Conservation (phyloP, 1,284 basidiomycete species). For the Sporisorium reilianum region DNA sequence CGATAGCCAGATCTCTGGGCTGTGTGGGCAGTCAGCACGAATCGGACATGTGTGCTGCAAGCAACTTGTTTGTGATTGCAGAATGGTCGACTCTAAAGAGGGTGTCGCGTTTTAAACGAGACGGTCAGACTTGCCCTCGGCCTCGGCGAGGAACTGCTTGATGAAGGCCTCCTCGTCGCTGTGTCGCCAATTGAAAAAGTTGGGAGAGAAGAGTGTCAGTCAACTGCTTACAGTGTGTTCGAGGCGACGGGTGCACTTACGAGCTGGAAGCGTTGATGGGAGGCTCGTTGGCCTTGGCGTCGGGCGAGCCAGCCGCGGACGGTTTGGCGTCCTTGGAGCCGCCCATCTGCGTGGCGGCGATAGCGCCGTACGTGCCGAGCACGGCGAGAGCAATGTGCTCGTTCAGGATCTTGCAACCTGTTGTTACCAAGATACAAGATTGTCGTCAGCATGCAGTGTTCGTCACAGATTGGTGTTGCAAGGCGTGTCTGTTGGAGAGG, state of each 20-base stretch:
- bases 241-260: slow-evolving; percentile 35
- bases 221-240: no score
- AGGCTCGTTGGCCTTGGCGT: slow-evolving; percentile 41
- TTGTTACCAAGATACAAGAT: slow-evolving; percentile 11
- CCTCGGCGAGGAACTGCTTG: slow-evolving; percentile 67
- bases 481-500: slow-evolving; percentile 21
- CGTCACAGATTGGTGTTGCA: not conserved
- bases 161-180: slow-evolving; percentile 68
- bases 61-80: not conserved
- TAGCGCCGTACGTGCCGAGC: slow-evolving; percentile 54
- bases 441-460: slow-evolving; percentile 9
- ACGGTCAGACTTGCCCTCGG: slow-evolving; percentile 54
- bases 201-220: no score
- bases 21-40: not conserved
- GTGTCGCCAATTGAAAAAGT: not conserved
- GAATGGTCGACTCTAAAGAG: not conserved
- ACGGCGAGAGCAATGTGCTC: slow-evolving; percentile 65
- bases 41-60: not conserved
- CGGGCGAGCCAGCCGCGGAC: slow-evolving; percentile 25
- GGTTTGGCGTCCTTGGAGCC: slow-evolving; percentile 40
- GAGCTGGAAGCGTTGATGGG: slow-evolving; percentile 61
- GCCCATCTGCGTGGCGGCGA: slow-evolving; percentile 41
- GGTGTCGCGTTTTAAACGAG: no score
- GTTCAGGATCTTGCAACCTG: slow-evolving; percentile 64
- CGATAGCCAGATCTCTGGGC: not conserved